These are phyloP conservation scores for Septoria linicola DNA, from an alignment of 2,329 filamentous ascomycete genomes.

Conservation along the genomic window DNA sequence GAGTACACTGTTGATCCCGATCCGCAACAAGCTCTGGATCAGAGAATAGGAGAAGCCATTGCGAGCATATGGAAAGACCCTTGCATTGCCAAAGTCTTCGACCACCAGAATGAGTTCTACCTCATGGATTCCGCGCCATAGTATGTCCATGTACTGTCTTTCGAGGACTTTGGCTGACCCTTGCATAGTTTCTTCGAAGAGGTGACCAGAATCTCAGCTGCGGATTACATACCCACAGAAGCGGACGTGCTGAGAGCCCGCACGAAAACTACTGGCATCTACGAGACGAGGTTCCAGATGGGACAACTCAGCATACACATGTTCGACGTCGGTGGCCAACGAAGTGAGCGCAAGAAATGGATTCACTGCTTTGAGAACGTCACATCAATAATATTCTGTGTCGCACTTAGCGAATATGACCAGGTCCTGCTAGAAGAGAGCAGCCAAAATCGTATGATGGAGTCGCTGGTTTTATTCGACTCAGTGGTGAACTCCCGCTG, in stretches of 20 bases:
- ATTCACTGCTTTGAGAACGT: conserved; percentile 99
- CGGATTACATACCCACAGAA: conserved; percentile 87
- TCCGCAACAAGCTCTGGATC: conserved; percentile 79
- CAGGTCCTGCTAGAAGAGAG: conserved; percentile 95
- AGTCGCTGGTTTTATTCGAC: conserved; percentile 92
- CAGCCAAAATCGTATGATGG: conserved; percentile 99
- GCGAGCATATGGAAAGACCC: conserved; percentile 88
- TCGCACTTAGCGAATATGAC: conserved; percentile 96
- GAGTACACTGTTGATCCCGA: conserved; percentile 90
- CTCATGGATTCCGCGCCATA: conserved; percentile 99
- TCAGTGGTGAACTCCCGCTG: conserved; percentile 98
- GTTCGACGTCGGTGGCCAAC: conserved; percentile 97
- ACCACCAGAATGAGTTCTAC: conserved; percentile 97
- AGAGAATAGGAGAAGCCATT: conserved; percentile 77
- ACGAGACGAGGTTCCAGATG: conserved; percentile 98
- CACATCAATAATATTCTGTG: conserved; percentile 98
- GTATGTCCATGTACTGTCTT: conserved; percentile 49
- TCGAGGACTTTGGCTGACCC: not conserved
- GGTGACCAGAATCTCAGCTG: conserved; percentile 75
- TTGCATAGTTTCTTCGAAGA: conserved; percentile 88
- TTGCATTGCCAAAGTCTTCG: conserved; percentile 76
- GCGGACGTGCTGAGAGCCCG: conserved; percentile 91
- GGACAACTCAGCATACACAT: conserved; percentile 98
- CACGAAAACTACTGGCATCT: conserved; percentile 98
- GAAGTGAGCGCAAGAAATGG: conserved; percentile 99